phyloP scores from a whole-genome alignment of 495 filamentous ascomycete species.

The Aspergillus cavernicola region DNA sequence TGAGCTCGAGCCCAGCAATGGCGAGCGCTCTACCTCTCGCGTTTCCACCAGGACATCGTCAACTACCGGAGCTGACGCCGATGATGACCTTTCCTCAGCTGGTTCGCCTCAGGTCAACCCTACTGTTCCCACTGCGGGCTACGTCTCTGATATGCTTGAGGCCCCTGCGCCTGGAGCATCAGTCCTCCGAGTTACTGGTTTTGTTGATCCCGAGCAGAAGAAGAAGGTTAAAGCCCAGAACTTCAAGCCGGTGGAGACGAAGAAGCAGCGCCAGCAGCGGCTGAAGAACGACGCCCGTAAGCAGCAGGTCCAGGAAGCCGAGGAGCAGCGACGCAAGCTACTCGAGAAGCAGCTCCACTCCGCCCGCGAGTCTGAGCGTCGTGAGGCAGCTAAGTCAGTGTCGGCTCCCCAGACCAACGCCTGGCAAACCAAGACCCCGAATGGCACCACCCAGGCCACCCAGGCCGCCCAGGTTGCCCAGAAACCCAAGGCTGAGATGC shows the following conservation, averaged over 20 bases:
- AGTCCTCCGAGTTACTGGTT: constrained; percentile 69
- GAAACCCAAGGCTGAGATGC: constrained; percentile 45
- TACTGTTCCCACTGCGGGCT: constrained; percentile 51
- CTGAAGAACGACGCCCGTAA: constrained; percentile 76
- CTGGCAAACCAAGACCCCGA: constrained; percentile 52
- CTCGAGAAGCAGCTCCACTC: constrained; percentile 77
- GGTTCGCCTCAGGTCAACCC: constrained; percentile 53
- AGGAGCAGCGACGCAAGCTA: constrained; percentile 65
- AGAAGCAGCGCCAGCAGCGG: constrained; percentile 88
- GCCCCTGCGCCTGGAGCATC: constrained; percentile 62
- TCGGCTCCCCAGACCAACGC: constrained; percentile 55
- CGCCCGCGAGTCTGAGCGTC: constrained; percentile 75
- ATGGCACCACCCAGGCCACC: constrained; percentile 22
- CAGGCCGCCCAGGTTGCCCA: no score
- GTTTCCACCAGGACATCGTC: constrained; percentile 57
- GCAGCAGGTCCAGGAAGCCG: constrained; percentile 64
- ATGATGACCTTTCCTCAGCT: constrained; percentile 70
- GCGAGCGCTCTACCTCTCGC: constrained; percentile 45
- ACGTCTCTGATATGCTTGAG: constrained; percentile 87
- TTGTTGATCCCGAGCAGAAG: constrained; percentile 59
- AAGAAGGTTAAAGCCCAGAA: constrained; percentile 62
- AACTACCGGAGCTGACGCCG: constrained; percentile 72
- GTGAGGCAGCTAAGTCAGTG: constrained; percentile 65
- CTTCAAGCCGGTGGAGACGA: constrained; percentile 61
- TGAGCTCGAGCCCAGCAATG: constrained; percentile 30